Percentiles rank a stretch among this genome's conserved stretches.
phyloP scores from a whole-genome alignment of 768 basidiomycete species.

The Xanthoconium stramineum region DNA sequence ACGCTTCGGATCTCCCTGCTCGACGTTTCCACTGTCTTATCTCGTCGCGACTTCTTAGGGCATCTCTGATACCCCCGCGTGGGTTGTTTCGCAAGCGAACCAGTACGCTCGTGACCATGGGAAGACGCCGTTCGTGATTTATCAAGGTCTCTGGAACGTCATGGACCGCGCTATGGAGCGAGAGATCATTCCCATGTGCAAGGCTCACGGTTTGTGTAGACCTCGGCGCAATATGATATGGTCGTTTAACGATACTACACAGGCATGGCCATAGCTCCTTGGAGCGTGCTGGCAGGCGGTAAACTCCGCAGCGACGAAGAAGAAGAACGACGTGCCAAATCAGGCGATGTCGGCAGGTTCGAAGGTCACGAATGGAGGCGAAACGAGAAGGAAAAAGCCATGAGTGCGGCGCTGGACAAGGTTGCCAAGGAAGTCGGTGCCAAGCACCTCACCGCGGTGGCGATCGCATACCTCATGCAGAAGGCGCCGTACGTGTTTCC shows the following conservation, averaged over 20 bases:
- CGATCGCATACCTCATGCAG: slow-evolving; percentile 44
- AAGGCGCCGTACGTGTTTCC: slow-evolving; percentile 46
- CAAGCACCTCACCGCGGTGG: slow-evolving; percentile 35
- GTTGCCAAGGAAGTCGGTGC: slow-evolving; percentile 39
- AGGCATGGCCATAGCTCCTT: slow-evolving; percentile 37
- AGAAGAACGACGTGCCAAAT: slow-evolving; percentile 25
- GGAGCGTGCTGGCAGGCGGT: slow-evolving; percentile 35
- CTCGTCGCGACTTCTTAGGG: slow-evolving; percentile 9
- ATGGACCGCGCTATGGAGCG: slow-evolving; percentile 41
- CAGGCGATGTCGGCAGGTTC: slow-evolving; percentile 14
- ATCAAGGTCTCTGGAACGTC: slow-evolving; percentile 38
- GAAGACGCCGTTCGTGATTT: slow-evolving; percentile 43
- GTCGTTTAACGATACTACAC: not conserved
- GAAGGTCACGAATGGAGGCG: slow-evolving; percentile 31
- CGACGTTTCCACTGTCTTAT: too few species aligned
- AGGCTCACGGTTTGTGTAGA: slow-evolving; percentile 18
- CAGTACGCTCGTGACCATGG: slow-evolving; percentile 41
- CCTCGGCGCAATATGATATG: not conserved
- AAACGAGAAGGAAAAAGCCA: slow-evolving; percentile 31
- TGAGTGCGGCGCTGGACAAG: slow-evolving; percentile 36
- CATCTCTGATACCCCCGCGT: slow-evolving; percentile 36
- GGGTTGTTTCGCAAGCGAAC: slow-evolving; percentile 40
- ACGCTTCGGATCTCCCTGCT: not conserved
- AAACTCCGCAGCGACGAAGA: slow-evolving; percentile 32
- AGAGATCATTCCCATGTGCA: slow-evolving; percentile 39